phyloP scores from a whole-genome alignment of 164 flowering plant species.

The Nymphaea thermarum region DNA sequence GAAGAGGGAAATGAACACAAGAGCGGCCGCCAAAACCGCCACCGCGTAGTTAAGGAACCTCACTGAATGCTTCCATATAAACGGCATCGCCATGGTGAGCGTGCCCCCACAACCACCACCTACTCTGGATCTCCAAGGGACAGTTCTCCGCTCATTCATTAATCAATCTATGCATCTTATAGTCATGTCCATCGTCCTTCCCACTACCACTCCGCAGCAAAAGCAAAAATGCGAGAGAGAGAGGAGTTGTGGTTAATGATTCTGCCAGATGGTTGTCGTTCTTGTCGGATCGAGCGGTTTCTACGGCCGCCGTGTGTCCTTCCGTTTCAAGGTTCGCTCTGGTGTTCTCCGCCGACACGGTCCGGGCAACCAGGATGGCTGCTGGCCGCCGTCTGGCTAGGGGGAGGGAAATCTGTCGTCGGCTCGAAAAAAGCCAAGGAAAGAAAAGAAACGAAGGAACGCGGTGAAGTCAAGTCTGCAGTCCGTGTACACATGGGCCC shows the following conservation, averaged over 20 bases:
- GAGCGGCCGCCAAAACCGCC: constrained; percentile 36
- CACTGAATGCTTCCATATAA: constrained; percentile 22
- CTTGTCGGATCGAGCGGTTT: too few relatives aligned
- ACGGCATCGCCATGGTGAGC: not conserved
- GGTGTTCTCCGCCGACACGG: too few relatives aligned
- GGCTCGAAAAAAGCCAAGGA: too few relatives aligned
- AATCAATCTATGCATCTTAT: not conserved
- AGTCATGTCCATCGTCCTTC: not conserved
- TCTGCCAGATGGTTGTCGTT: too few relatives aligned
- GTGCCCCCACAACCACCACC: not conserved
- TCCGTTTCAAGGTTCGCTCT: too few relatives aligned
- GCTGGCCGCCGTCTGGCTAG: too few relatives aligned
- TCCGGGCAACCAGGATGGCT: too few relatives aligned
- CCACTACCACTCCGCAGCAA: not conserved
- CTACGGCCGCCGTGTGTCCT: too few relatives aligned
- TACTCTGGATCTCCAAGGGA: not conserved
- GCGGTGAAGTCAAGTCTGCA: too few relatives aligned
- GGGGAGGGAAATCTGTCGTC: too few relatives aligned
- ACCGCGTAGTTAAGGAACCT: constrained; percentile 39
- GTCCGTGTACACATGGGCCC: too few relatives aligned
- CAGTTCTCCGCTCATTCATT: not conserved
- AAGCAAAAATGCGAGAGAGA: not conserved
- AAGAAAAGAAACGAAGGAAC: too few relatives aligned
- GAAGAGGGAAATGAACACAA: constrained; percentile 46
- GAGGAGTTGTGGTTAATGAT: not conserved